Conservation (phyloP, 106 monocot genomes). For the Dendrobium huoshanense region DNA sequence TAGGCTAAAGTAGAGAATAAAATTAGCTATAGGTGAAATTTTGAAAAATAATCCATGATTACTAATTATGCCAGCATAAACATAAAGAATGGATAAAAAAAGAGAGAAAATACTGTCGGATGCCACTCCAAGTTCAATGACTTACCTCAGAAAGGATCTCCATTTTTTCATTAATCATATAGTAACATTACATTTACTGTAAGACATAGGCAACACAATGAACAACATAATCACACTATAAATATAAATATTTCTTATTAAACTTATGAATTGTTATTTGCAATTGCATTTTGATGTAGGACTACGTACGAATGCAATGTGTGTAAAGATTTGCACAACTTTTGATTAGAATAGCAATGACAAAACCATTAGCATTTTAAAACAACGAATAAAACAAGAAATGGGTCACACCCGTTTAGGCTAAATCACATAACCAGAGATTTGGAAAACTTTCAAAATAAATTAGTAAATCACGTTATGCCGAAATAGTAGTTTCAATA, state of each 20-base stretch:
- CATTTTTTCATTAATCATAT: not conserved
- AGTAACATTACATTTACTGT: not conserved
- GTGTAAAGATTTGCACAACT: too few species aligned
- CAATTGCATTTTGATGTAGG: not conserved
- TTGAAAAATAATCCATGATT: not conserved
- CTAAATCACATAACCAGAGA: too few species aligned
- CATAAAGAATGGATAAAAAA: not conserved
- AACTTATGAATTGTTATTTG: not conserved
- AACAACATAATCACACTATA: not conserved
- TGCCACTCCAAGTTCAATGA: not conserved
- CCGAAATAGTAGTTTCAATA: too few species aligned
- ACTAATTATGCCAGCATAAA: not conserved
- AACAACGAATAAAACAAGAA: too few species aligned
- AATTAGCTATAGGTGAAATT: not conserved
- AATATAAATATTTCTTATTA: not conserved
- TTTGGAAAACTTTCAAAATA: too few species aligned
- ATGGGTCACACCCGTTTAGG: too few species aligned
- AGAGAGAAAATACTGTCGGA: not conserved
- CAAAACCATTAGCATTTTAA: too few species aligned
- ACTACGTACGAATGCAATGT: too few species aligned
- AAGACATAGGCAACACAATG: not conserved
- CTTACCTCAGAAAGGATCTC: not conserved
- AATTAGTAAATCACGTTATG: too few species aligned
- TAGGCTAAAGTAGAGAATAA: conserved; percentile 52
- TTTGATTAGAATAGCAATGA: too few species aligned